Conservation (phyloP, 2,329 filamentous ascomycete species). For the Xylariomycetidae sp. region DNA sequence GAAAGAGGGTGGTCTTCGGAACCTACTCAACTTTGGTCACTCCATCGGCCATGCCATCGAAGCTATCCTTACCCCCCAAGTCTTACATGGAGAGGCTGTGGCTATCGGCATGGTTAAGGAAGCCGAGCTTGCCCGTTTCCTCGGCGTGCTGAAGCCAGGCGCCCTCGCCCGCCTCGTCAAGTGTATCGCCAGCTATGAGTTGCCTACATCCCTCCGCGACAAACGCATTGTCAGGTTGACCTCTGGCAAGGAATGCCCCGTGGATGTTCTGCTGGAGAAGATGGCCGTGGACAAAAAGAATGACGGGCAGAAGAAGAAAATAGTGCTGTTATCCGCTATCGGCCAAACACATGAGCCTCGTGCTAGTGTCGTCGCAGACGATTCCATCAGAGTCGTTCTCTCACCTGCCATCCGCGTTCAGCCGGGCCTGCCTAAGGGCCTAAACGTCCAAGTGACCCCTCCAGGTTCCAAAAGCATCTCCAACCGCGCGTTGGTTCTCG, state of each 20-base stretch:
- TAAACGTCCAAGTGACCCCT: slow-evolving; percentile 73
- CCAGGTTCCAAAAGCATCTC: slow-evolving; percentile 98
- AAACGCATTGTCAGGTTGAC: slow-evolving; percentile 77
- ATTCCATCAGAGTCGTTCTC: slow-evolving; percentile 75
- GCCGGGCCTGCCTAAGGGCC: slow-evolving; percentile 62
- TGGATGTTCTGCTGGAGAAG: slow-evolving; percentile 79
- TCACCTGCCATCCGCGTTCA: slow-evolving; percentile 72
- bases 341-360: slow-evolving; percentile 82
- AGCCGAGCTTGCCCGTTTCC: slow-evolving; percentile 83
- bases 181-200: slow-evolving; percentile 88
- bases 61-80: slow-evolving; percentile 89
- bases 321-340: slow-evolving; percentile 87
- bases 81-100: slow-evolving; percentile 92
- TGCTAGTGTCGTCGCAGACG: slow-evolving; percentile 85
- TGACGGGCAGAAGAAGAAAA: slow-evolving; percentile 89
- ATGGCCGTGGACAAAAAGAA: slow-evolving; percentile 99
- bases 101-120: slow-evolving; percentile 99
- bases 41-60: slow-evolving; percentile 97
- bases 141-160: slow-evolving; percentile 78
- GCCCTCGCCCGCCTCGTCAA: slow-evolving; percentile 88
- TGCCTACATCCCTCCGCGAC: slow-evolving; percentile 82
- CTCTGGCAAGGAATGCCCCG: slow-evolving; percentile 80
- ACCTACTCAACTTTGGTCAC: slow-evolving; percentile 95
- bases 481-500: slow-evolving; percentile 89
- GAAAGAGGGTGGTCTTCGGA: slow-evolving; percentile 86